phyloP scores from a whole-genome alignment of 805 yeast species.

The Spathaspora boniae region DNA sequence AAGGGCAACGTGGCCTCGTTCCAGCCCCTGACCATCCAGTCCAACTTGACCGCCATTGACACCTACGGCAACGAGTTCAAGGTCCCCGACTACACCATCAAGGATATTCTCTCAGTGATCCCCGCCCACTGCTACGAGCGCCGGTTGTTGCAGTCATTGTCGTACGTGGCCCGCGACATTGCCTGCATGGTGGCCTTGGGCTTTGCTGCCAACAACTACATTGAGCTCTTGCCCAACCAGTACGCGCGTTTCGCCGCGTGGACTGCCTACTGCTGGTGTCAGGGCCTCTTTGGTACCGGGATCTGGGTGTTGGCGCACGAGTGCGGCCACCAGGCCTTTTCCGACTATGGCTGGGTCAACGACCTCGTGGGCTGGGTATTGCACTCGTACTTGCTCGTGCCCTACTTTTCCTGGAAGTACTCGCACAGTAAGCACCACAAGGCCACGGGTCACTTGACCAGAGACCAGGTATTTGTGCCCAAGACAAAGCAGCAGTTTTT shows the following conservation, averaged over 20 bases:
- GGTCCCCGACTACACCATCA: conserved; percentile 74
- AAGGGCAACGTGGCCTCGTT: conserved; percentile 43
- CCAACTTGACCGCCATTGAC: conserved; percentile 45
- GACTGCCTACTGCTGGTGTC: conserved; percentile 49
- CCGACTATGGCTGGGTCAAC: conserved; percentile 67
- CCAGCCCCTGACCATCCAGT: conserved; percentile 5
- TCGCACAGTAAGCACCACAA: conserved; percentile 87
- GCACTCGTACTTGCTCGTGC: conserved; percentile 76
- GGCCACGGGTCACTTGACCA: conserved; percentile 77
- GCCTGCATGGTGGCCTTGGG: conserved; percentile 47
- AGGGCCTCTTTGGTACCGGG: conserved; percentile 73
- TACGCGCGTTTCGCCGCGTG: conserved; percentile 54
- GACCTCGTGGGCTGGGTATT: conserved; percentile 81
- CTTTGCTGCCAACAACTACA: conserved; percentile 45
- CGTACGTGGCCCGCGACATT: conserved; percentile 68
- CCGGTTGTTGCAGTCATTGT: conserved; percentile 48
- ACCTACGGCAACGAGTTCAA: conserved; percentile 64
- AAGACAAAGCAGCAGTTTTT: conserved; percentile 57
- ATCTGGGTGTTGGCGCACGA: conserved; percentile 87
- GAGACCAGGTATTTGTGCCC: conserved; percentile 87
- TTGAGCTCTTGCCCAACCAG: conserved; percentile 46
- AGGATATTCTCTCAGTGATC: conserved; percentile 68
- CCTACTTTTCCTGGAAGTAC: conserved; percentile 84
- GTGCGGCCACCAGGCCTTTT: conserved; percentile 87
- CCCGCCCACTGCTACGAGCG: conserved; percentile 76